Percentiles rank a stretch among this genome's conserved stretches.
Conservation (phyloP, 371 early-diverging fungal species). For the Blastocladiella emersonii region DNA sequence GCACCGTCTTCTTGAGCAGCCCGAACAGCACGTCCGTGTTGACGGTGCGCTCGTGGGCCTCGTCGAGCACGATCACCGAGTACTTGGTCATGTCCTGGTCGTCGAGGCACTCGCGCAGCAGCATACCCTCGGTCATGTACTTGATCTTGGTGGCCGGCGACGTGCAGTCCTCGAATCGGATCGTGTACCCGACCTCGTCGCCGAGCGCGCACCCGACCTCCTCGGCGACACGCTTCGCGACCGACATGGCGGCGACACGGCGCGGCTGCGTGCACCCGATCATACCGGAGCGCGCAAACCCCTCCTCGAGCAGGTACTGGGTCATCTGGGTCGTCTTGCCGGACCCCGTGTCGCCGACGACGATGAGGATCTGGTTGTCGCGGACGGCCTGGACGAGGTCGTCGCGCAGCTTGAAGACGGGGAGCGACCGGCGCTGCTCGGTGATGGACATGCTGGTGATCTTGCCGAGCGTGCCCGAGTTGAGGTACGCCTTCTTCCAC, state of each 20-base stretch:
- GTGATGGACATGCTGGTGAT: slow-evolving; percentile 76
- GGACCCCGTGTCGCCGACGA: slow-evolving; percentile 96
- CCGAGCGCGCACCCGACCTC: slow-evolving; percentile 93
- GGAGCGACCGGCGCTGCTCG: slow-evolving; percentile 83
- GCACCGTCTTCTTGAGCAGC: slow-evolving; percentile 76
- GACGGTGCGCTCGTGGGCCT: slow-evolving; percentile 98
- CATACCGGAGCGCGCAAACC: slow-evolving; percentile 62
- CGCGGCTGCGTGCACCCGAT: slow-evolving; percentile 99
- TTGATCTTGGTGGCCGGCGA: slow-evolving; percentile 87
- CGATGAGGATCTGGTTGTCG: slow-evolving; percentile 81
- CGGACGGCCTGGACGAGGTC: slow-evolving; percentile 65
- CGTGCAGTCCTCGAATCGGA: slow-evolving; percentile 96
- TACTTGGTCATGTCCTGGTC: slow-evolving; percentile 75
- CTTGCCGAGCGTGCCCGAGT: slow-evolving; percentile 77
- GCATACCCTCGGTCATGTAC: slow-evolving; percentile 99
- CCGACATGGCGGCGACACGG: slow-evolving; percentile 98
- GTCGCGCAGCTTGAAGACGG: slow-evolving; percentile 69
- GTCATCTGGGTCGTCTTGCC: slow-evolving; percentile 99
- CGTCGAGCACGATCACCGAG: slow-evolving; percentile 93
- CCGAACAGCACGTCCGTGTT: slow-evolving; percentile 96
- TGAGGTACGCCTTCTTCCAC: slow-evolving; percentile 83
- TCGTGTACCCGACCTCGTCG: slow-evolving; percentile 93
- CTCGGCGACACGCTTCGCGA: slow-evolving; percentile 97
- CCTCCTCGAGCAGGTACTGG: slow-evolving; percentile 93
- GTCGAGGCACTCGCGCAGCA: slow-evolving; percentile 88